A percentile compares a stretch with the other conserved stretches of the same genome.
Conservation (phyloP, 306 rosid genomes). For the Malus asiatica region DNA sequence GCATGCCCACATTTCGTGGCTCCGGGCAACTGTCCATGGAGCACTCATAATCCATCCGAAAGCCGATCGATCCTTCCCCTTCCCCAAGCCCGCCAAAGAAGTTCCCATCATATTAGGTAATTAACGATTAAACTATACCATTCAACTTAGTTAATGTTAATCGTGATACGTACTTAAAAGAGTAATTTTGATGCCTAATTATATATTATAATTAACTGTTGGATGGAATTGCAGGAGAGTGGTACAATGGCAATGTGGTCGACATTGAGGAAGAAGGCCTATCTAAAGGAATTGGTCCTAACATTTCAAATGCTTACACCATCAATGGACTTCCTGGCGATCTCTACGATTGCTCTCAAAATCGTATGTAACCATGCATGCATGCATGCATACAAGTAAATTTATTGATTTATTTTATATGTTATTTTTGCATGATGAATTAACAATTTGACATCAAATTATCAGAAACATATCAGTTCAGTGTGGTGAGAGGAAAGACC, state of each 20-base stretch:
- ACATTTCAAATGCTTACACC: slow-evolving; percentile 39
- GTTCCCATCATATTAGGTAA: slow-evolving; percentile 53
- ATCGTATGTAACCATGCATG: slow-evolving; percentile 18
- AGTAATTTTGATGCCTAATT: not conserved
- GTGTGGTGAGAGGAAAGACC: slow-evolving; percentile 42
- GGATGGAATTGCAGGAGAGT: slow-evolving; percentile 44
- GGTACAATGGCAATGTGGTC: slow-evolving; percentile 58
- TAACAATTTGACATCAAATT: not conserved
- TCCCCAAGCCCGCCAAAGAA: slow-evolving; percentile 34
- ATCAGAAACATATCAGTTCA: slow-evolving; percentile 26
- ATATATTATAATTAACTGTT: not conserved
- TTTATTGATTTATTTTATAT: not conserved
- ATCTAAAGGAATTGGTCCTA: slow-evolving; percentile 11
- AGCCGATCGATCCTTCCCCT: slow-evolving; percentile 23
- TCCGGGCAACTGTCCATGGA: slow-evolving; percentile 58
- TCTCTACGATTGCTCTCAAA: slow-evolving; percentile 39
- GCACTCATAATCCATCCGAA: slow-evolving; percentile 52
- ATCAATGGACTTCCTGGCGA: slow-evolving; percentile 71
- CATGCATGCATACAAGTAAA: not conserved
- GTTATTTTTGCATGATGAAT: not conserved
- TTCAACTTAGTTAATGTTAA: no score
- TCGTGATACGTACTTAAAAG: not conserved
- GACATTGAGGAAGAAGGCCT: slow-evolving; percentile 26
- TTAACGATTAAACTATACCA: not conserved
- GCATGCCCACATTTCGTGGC: slow-evolving; percentile 57